Evolutionary conservation across 495 filamentous ascomycete species (phyloP).

Genomic region (Pyronema domesticum): DNA sequence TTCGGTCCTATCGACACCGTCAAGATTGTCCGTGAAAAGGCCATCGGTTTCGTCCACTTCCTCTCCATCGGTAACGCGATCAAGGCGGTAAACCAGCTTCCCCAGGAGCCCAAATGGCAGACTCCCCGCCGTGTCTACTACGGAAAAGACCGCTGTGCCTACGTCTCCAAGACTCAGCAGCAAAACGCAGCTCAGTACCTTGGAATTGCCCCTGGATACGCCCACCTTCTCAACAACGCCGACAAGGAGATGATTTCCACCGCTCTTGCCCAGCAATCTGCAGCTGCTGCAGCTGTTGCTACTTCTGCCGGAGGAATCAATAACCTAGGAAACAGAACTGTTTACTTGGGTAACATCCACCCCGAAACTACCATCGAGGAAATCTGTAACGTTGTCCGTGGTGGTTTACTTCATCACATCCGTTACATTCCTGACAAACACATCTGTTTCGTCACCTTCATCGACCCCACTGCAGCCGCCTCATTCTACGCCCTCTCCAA

Average conservation of each 20-base stretch:
- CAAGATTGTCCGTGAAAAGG: constrained; percentile 96
- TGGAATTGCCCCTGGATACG: constrained; percentile 93
- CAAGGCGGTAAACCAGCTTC: constrained; percentile 93
- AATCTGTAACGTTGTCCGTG: constrained; percentile 92
- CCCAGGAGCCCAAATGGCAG: constrained; percentile 94
- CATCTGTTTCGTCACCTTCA: constrained; percentile 98
- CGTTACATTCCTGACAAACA: constrained; percentile 99
- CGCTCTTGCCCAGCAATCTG: constrained; percentile 89
- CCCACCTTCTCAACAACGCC: constrained; percentile 84
- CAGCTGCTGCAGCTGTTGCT: constrained; percentile 88
- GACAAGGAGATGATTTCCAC: constrained; percentile 92
- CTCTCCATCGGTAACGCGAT: constrained; percentile 94
- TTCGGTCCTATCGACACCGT: constrained; percentile 94
- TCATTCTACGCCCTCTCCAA: constrained; percentile 97
- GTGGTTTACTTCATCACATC: constrained; percentile 87
- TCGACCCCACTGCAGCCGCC: constrained; percentile 92
- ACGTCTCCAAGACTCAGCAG: constrained; percentile 98
- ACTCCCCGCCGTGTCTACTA: constrained; percentile 90
- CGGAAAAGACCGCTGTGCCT: constrained; percentile 93
- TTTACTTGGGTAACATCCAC: constrained; percentile 97
- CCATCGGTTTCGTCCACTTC: constrained; percentile 95
- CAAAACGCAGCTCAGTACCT: constrained; percentile 98
- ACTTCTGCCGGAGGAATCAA: constrained; percentile 91
- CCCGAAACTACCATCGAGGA: constrained; percentile 97
- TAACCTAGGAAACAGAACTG: constrained; percentile 92